Evolutionary conservation across 2,329 filamentous ascomycete genomes (phyloP).

Genomic region (Metarhizium anisopliae): DNA sequence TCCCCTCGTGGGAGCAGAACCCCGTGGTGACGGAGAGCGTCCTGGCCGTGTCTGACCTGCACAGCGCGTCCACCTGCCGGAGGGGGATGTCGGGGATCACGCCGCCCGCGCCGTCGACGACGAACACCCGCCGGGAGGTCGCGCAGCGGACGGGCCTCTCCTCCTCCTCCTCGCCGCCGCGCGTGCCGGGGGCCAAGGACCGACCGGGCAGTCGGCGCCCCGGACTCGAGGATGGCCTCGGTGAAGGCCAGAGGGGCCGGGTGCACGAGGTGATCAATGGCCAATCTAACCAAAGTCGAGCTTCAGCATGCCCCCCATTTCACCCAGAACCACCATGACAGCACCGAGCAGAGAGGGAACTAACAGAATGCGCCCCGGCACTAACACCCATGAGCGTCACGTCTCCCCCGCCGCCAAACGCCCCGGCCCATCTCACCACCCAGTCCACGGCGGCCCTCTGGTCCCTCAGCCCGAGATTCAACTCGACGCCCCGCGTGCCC

Average conservation of each 20-base stretch:
- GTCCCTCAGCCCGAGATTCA: slow-evolving; percentile 58
- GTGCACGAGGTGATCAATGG: slow-evolving; percentile 50
- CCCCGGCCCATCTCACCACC: slow-evolving; percentile 49
- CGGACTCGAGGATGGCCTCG: slow-evolving; percentile 48
- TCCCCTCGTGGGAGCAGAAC: too few species aligned
- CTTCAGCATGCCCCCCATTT: neutral
- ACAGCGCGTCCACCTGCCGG: slow-evolving; percentile 27
- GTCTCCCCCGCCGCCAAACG: slow-evolving; percentile 48
- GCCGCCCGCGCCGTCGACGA: slow-evolving; percentile 12
- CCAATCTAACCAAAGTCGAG: slow-evolving; percentile 40
- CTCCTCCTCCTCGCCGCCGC: too few species aligned
- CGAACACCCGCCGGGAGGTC: too few species aligned
- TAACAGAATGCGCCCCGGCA: slow-evolving; percentile 53
- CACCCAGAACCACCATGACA: too few species aligned
- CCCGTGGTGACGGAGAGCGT: too few species aligned
- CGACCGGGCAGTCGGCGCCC: slow-evolving; percentile 45
- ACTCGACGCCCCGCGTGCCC: slow-evolving; percentile 34
- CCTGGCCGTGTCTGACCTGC: slow-evolving; percentile 12
- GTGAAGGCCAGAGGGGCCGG: slow-evolving; percentile 36
- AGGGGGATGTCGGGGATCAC: slow-evolving; percentile 39
- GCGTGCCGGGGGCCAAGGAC: slow-evolving; percentile 48
- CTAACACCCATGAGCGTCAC: slow-evolving; percentile 54
- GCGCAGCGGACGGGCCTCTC: too few species aligned
- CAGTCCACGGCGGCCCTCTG: slow-evolving; percentile 50
- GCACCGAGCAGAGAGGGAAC: slow-evolving; percentile 5